Conservation (phyloP, 805 yeast species). For the Metschnikowia lochheadii region DNA sequence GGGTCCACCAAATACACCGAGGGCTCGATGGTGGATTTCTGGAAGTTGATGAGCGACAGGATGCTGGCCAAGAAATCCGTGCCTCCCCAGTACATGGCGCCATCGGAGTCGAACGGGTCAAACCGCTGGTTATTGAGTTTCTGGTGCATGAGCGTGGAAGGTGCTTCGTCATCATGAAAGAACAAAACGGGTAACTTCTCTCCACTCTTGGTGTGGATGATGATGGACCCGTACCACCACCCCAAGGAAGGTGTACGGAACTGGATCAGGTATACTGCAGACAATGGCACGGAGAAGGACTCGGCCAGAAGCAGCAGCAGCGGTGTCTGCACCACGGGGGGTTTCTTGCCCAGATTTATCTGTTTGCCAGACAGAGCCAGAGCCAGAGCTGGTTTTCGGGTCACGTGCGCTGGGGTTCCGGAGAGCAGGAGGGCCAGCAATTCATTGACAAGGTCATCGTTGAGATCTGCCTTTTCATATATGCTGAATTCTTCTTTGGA, state of each 20-base stretch:
- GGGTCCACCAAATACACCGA: slow-evolving; percentile 78
- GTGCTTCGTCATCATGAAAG: slow-evolving; percentile 87
- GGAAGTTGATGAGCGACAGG: slow-evolving; percentile 53
- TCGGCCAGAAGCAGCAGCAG: slow-evolving; percentile 26
- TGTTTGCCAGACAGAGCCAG: too few relatives aligned
- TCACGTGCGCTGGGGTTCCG: slow-evolving; percentile 8
- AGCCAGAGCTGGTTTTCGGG: neutral
- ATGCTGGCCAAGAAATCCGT: slow-evolving; percentile 62
- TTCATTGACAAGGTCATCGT: slow-evolving; percentile 22
- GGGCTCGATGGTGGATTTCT: slow-evolving; percentile 66
- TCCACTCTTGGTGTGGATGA: slow-evolving; percentile 64
- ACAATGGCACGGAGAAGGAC: slow-evolving; percentile 53
- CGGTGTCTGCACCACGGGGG: slow-evolving; percentile 46
- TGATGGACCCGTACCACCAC: slow-evolving; percentile 88
- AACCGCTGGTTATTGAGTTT: slow-evolving; percentile 58
- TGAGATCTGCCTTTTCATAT: slow-evolving; percentile 43
- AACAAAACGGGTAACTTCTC: slow-evolving; percentile 78
- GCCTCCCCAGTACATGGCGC: slow-evolving; percentile 86
- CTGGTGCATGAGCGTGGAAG: slow-evolving; percentile 65
- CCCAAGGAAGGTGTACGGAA: slow-evolving; percentile 79
- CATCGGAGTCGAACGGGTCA: slow-evolving; percentile 63
- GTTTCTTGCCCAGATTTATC: too few relatives aligned
- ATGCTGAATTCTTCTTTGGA: slow-evolving; percentile 41
- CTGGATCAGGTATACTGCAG: slow-evolving; percentile 72
- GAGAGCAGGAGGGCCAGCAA: slow-evolving; percentile 18